Conservation (phyloP, 164 flowering plant species). For the Liquidambar formosana region DNA sequence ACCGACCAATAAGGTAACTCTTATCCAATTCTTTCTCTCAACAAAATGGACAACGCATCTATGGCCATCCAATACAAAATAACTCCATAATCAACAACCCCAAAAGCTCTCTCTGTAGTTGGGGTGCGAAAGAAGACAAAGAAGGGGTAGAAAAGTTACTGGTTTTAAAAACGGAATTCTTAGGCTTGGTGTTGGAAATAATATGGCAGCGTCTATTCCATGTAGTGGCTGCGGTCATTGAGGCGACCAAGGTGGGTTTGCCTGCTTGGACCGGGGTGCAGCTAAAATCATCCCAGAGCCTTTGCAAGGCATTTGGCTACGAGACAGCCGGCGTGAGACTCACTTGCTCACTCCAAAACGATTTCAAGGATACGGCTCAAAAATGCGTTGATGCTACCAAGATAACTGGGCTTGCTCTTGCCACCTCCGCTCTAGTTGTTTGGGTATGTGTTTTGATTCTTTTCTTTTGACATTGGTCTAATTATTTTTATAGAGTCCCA, state of each 20-base stretch:
- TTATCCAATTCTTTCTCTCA: constrained; percentile 1
- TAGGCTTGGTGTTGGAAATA: no score
- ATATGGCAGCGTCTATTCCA: constrained; percentile 92
- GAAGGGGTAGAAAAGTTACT: neutral
- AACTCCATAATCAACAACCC: neutral
- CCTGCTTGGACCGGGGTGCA: constrained; percentile 29
- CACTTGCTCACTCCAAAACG: constrained; percentile 77
- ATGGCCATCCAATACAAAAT: neutral
- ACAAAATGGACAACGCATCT: no score
- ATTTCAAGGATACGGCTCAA: constrained; percentile 68
- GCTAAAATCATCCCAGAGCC: constrained; percentile 49
- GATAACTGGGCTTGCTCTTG: constrained; percentile 88
- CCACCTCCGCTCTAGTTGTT: constrained; percentile 85
- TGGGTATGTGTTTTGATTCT: constrained; percentile 49
- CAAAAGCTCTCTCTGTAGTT: neutral
- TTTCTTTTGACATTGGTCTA: no score
- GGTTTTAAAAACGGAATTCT: neutral
- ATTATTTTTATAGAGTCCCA: no score
- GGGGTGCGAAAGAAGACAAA: neutral
- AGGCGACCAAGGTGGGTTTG: constrained; percentile 62
- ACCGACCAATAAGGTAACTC: constrained; percentile 8
- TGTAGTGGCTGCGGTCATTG: constrained; percentile 86
- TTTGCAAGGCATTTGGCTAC: constrained; percentile 67
- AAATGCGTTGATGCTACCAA: constrained; percentile 77
- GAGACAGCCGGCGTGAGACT: constrained; percentile 47